These are phyloP conservation scores for Serendipita sp. DNA, from an alignment of 768 basidiomycete species.

Conservation along the genomic window DNA sequence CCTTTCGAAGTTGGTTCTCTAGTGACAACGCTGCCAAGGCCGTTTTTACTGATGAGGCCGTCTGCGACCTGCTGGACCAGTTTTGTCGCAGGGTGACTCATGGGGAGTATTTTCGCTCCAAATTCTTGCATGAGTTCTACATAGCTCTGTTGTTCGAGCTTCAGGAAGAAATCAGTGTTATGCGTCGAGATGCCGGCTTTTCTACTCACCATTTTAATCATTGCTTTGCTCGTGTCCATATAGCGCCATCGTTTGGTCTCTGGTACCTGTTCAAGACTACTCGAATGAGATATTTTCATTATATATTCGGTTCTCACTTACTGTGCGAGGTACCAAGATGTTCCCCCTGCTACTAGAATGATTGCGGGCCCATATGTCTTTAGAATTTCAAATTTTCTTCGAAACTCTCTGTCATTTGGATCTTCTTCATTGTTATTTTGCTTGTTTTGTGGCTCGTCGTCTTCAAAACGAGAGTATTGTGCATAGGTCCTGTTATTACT, in stretches of 20 bases:
- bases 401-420: background rate
- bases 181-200: background rate
- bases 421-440: background rate
- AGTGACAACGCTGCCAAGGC: constrained; percentile 1
- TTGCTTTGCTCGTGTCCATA: constrained; percentile 51
- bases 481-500: background rate
- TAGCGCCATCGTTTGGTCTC: constrained; percentile 82
- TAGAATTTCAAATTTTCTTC: background rate
- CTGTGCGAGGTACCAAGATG: background rate
- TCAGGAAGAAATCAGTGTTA: background rate
- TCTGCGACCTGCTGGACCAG: constrained; percentile 49
- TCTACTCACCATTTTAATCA: constrained; percentile 36
- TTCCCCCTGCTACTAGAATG: background rate
- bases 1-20: background rate
- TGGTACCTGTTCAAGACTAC: constrained; percentile 65
- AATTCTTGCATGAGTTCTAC: constrained; percentile 35
- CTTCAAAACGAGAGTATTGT: background rate
- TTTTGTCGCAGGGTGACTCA: constrained; percentile 43
- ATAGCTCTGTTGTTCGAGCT: constrained; percentile 30
- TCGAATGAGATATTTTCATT: background rate
- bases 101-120: constrained; percentile 38
- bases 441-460: background rate
- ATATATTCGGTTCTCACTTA: background rate
- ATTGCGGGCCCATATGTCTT: background rate
- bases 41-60: constrained; percentile 13